A percentile compares a stretch with the other conserved stretches of the same genome.
phyloP scores from a whole-genome alignment of 129 eudicot species.

The Centaurea solstitialis region DNA sequence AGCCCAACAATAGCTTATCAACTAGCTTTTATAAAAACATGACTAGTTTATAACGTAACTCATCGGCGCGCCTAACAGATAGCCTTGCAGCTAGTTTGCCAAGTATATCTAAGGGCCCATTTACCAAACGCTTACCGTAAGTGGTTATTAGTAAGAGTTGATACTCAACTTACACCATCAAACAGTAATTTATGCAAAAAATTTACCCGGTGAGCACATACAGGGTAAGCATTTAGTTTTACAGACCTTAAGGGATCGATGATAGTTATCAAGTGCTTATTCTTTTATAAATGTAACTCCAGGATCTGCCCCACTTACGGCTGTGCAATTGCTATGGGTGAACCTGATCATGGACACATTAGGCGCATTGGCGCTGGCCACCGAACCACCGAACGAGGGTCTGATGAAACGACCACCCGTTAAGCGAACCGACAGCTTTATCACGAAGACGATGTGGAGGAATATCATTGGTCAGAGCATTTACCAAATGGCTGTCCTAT shows the following conservation, averaged over 20 bases:
- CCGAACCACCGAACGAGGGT: constrained; percentile 79
- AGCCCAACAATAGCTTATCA: no score
- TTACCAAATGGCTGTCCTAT: constrained; percentile 64
- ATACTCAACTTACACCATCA: no score
- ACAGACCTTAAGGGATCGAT: no score
- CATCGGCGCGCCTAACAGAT: no score
- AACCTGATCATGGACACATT: constrained; percentile 90
- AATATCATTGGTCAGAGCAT: constrained; percentile 77
- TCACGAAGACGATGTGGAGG: constrained; percentile 82
- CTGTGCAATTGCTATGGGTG: constrained; percentile 90
- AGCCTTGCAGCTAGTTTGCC: no score
- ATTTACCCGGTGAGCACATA: no score
- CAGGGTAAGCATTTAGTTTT: no score
- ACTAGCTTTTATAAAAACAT: no score
- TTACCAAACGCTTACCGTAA: no score
- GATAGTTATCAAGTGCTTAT: neutral
- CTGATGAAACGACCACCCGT: constrained; percentile 80
- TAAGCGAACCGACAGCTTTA: constrained; percentile 57
- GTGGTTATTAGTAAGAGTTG: no score
- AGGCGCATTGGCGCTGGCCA: constrained; percentile 92
- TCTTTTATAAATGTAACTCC: neutral
- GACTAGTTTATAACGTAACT: neutral
- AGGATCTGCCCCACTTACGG: constrained; percentile 92
- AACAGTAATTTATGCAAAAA: no score
- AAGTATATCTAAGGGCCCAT: no score